Conservation (phyloP, 805 yeast species). For the Scheffersomyces lignosus region DNA sequence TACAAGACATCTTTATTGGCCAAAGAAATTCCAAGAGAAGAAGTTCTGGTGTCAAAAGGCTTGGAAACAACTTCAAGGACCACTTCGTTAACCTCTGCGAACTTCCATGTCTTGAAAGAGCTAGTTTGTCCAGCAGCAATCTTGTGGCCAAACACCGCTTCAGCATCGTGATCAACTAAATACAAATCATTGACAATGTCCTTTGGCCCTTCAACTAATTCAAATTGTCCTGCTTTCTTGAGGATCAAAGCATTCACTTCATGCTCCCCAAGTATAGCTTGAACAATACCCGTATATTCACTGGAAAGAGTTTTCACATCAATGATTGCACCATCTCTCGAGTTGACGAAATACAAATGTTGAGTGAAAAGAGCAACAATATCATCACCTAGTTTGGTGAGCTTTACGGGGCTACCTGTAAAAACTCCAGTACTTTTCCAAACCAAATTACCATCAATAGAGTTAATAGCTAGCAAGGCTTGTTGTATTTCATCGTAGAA, state of each 20-base stretch:
- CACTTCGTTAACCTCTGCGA: constrained; percentile 15
- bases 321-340: constrained; percentile 17
- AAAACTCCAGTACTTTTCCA: constrained; percentile 5
- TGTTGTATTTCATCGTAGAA: constrained; percentile 18
- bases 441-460: constrained; percentile 6
- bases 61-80: constrained; percentile 19
- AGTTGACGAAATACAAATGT: constrained; percentile 8
- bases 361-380: constrained; percentile 12
- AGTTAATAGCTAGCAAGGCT: constrained; percentile 8
- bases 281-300: neutral
- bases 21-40: constrained; percentile 66
- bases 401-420: constrained; percentile 5
- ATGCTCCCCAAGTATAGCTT: neutral
- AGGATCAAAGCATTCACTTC: neutral
- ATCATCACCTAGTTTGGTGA: constrained; percentile 13
- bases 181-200: constrained; percentile 9
- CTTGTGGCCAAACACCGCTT: constrained; percentile 21
- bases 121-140: constrained; percentile 7
- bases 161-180: constrained; percentile 12
- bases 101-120: constrained; percentile 31
- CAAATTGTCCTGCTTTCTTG: neutral
- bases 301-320: neutral
- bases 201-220: neutral
- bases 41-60: constrained; percentile 21
- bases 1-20: constrained; percentile 74